Conservation (phyloP, 768 basidiomycete species). For the Tricholoma sp. region DNA sequence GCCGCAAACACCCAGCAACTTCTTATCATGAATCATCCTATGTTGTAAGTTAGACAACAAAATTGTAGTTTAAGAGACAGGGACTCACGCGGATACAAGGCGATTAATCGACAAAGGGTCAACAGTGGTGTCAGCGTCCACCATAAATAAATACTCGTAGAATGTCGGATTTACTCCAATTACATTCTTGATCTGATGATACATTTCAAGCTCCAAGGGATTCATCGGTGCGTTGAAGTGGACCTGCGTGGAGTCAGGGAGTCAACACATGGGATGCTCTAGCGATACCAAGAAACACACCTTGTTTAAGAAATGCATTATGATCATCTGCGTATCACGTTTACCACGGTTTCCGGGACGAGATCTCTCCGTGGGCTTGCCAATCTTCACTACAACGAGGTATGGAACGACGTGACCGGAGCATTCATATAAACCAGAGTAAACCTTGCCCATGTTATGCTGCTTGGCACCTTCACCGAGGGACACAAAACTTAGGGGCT, state of each 20-base stretch:
- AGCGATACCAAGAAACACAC: conserved; percentile 30
- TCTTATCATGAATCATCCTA: conserved; percentile 97
- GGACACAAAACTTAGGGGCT: conserved; percentile 90
- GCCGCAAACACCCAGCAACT: conserved; percentile 90
- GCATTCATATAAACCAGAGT: conserved; percentile 92
- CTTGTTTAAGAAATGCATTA: conserved; percentile 99
- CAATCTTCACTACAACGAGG: conserved; percentile 86
- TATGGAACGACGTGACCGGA: conserved; percentile 96
- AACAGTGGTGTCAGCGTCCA: conserved; percentile 95
- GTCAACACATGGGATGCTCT: conserved; percentile 2
- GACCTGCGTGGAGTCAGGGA: conserved; percentile 47
- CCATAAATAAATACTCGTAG: conserved; percentile 92
- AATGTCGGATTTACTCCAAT: conserved; percentile 99
- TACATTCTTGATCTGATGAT: conserved; percentile 99
- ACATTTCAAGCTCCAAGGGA: conserved; percentile 95
- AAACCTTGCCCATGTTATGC: conserved; percentile 98
- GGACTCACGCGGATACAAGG: conserved; percentile 84
- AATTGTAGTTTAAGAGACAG: neutral
- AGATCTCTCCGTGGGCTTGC: conserved; percentile 89
- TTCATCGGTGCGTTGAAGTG: conserved; percentile 97
- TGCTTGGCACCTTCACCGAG: conserved; percentile 94
- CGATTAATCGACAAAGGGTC: conserved; percentile 84
- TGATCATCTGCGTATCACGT: conserved; percentile 92
- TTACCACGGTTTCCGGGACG: conserved; percentile 98
- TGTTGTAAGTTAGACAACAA: neutral